Base-by-base conservation (phyloP, 139 green algal genomes). In the Chlamydomonas sphaeroides region DNA sequence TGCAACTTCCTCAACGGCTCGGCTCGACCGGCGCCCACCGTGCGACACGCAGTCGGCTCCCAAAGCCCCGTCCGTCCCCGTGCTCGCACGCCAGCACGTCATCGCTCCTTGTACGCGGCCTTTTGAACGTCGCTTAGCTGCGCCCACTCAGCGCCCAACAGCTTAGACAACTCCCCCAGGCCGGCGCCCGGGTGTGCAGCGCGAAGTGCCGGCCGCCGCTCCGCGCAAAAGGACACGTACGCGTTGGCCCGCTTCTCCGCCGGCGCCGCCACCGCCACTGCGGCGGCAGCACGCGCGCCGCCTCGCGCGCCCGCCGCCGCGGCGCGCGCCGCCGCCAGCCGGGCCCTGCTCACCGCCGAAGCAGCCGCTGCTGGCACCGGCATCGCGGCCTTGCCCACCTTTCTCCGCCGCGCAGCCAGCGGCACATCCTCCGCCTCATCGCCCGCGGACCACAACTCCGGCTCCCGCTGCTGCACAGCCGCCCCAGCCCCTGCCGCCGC, bases 111-210 rank as follows among this genome's bases (percentile, higher is more conserved):
- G 75, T 86, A 94, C 17, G 28, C 36, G 39, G 83, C 73, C 61
- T 90, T 91, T 38, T 94, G 76, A 32, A 86, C 89, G 3, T 93
- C 88, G 17, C 56, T 83, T 30, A 95, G 84, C 23, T 41, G 79
- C 0, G 26, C 35, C 92, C 92, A 95, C 15, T 39, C 78, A 63
- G 78, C 68, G 26, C 85, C 90, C 21, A 94, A 75, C 23, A 63
- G 71, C 56, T 89, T 89, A 7, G 72, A 84, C 33, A 92, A 68
- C 8, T 75, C 56, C 32, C 59, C 88, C 42, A 94, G 14, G 26
- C 51, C 11, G 26, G 53, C 53, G 0, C 51, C 56, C n/a, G 78
- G 66, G 32, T 75, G 18, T 3, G 49, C 65, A 0, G 77, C 77
- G 23, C 30, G 35, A 0, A 65, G 25, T 33, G 11, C 48, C 8